Evolutionary conservation across 768 basidiomycete genomes (phyloP).

Genomic region (Tulasnella sp.): DNA sequence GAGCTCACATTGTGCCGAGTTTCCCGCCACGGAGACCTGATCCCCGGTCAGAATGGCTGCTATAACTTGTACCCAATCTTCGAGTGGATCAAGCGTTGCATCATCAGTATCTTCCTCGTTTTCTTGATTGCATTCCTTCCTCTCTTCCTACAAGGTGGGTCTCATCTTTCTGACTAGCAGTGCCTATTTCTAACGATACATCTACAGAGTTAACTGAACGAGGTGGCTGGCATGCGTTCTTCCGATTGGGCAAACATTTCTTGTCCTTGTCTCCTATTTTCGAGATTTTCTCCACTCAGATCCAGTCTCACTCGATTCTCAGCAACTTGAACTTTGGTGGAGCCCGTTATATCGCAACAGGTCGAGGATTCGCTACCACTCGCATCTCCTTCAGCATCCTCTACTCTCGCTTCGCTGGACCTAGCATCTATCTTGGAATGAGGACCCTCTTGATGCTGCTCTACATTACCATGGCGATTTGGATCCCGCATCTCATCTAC

Average conservation of each 20-base stretch:
- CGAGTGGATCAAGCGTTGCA: conserved; percentile 88
- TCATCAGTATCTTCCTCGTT: conserved; percentile 95
- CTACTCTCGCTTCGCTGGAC: conserved; percentile 38
- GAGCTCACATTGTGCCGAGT: conserved; percentile 70
- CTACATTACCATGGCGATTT: conserved; percentile 33
- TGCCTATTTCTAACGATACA: conserved; percentile 17
- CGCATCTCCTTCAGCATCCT: conserved; percentile 35
- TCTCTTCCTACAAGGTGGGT: conserved; percentile 79
- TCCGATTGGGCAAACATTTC: conserved; percentile 89
- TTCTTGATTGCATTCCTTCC: conserved; percentile 95
- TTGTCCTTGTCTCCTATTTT: conserved; percentile 86
- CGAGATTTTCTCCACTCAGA: conserved; percentile 98
- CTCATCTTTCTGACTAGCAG: background rate
- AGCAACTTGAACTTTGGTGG: conserved; percentile 96
- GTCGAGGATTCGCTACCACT: conserved; percentile 40
- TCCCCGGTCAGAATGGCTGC: conserved; percentile 72
- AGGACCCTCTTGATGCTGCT: conserved; percentile 32
- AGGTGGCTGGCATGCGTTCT: conserved; percentile 78
- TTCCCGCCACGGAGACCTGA: conserved; percentile 51
- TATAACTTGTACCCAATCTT: conserved; percentile 90
- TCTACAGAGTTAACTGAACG: conserved; percentile 84
- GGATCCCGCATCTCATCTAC: conserved; percentile 33
- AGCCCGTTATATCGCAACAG: conserved; percentile 95
- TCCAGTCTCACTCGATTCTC: conserved; percentile 93
- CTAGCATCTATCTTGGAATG: conserved; percentile 35